Conservation (phyloP, 2,329 filamentous ascomycete species). For the Cladosporium sp. region DNA sequence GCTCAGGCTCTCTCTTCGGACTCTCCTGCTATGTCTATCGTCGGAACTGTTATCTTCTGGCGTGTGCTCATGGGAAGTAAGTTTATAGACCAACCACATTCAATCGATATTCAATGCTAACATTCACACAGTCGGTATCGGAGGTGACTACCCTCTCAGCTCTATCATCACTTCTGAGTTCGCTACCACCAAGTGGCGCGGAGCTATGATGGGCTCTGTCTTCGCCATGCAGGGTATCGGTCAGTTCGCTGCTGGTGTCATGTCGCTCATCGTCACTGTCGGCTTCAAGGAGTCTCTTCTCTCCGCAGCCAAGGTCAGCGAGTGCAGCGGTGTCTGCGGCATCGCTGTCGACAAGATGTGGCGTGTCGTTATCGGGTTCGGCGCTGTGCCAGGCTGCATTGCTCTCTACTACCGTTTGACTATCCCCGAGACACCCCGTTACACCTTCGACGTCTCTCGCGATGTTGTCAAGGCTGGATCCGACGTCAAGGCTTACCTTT, state of each 20-base stretch:
- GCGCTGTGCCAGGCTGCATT: slow-evolving; percentile 76
- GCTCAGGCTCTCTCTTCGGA: slow-evolving; percentile 68
- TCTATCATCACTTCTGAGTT: slow-evolving; percentile 87
- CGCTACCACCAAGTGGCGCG: slow-evolving; percentile 80
- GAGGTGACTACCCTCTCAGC: slow-evolving; percentile 72
- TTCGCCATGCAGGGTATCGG: slow-evolving; percentile 88
- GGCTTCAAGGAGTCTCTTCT: slow-evolving; percentile 42
- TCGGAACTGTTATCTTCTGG: slow-evolving; percentile 77
- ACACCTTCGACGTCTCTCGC: slow-evolving; percentile 78
- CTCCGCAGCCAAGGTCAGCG: slow-evolving; percentile 45
- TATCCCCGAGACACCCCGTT: slow-evolving; percentile 84
- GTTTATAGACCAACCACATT: not conserved
- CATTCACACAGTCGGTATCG: slow-evolving; percentile 4
- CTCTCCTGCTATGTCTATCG: slow-evolving; percentile 63
- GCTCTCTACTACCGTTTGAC: slow-evolving; percentile 85
- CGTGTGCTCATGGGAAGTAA: slow-evolving; percentile 70
- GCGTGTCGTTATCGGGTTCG: slow-evolving; percentile 78
- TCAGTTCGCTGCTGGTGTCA: slow-evolving; percentile 72
- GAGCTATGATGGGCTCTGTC: slow-evolving; percentile 83
- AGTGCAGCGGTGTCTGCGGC: slow-evolving; percentile 66
- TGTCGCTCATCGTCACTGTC: slow-evolving; percentile 66
- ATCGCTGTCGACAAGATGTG: slow-evolving; percentile 85
- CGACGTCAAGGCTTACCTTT: slow-evolving; percentile 74
- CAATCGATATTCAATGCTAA: slow-evolving; percentile 9
- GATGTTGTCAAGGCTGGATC: slow-evolving; percentile 73